Evolutionary conservation across 331 rosid genomes (phyloP).

Genomic region (Quercus tomentella): DNA sequence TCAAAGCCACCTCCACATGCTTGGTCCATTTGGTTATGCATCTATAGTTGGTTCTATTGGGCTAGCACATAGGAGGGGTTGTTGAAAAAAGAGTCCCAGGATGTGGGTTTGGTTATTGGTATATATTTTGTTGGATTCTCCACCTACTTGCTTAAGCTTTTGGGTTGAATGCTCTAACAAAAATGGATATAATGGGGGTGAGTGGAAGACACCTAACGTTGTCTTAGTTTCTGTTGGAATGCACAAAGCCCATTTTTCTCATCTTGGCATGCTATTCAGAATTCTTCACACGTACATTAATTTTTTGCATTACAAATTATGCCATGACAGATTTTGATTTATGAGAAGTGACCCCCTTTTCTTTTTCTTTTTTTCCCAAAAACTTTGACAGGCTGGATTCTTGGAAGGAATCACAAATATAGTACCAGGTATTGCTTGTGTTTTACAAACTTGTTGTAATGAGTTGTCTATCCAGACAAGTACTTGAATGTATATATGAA

Average conservation of each 20-base stretch:
- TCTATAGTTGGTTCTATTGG: not conserved
- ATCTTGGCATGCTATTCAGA: no score
- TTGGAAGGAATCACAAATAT: constrained; percentile 81
- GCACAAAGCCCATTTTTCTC: not conserved
- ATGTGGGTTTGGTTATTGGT: not conserved
- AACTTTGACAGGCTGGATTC: constrained; percentile 76
- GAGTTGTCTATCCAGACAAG: not conserved
- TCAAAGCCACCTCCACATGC: not conserved
- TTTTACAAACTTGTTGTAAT: constrained; percentile 3
- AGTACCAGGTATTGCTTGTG: constrained; percentile 72
- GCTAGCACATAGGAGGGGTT: not conserved
- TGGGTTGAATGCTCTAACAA: not conserved
- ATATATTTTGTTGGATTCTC: not conserved
- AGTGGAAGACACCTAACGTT: not conserved
- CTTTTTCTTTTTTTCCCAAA: not conserved
- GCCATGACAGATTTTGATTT: not conserved
- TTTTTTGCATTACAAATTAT: not conserved
- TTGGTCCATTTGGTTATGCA: not conserved
- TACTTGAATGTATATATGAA: not conserved
- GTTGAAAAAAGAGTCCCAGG: not conserved
- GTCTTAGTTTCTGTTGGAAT: not conserved
- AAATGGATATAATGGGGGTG: not conserved
- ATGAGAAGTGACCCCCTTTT: not conserved
- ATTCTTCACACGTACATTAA: not conserved
- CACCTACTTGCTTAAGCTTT: not conserved